Evolutionary conservation across 2,329 filamentous ascomycete species (phyloP), one percentile per base, ranked within the genome.

Genomic region (Fusarium begoniae): DNA sequence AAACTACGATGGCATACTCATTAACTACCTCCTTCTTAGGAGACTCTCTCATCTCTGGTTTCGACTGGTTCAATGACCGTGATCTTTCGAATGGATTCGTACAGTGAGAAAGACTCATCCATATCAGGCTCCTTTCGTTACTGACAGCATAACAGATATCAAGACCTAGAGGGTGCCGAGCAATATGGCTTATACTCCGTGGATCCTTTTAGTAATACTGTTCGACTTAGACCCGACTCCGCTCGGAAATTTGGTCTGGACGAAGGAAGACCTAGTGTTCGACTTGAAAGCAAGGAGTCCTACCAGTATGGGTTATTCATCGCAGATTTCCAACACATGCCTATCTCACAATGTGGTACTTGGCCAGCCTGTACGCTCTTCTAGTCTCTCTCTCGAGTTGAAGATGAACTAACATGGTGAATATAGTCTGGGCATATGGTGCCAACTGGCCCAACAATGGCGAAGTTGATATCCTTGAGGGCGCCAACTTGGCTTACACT

Each of bases 261-360:
- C 56, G 76, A 80, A 62, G 87, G 87, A n/a, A 81, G 87, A 24
- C 85, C 86, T 15, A 93, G 91, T 71, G 88, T 95, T 44, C 88
- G 93, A 22, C 81, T 95, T 18, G 89, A 90, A 48, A 93, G 91
- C 81, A 91, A 89, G 60, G 85, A 88, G 56, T 81, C 85, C 8
- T 95, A 90, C 80, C 89, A 86, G 37, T 86, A 91, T 74, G 92
- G 91, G 2, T 87, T 94, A 15, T 90, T 94, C 75, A 90, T 95
- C 56, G 85, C 92, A 28, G 93, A 95, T 79, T 88, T 94, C 58
- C 85, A 86, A 24, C 92, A 95, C 75, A 94, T 95, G 91, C 92
- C 93, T 7, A 87, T 86, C 4, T 90, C 90, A 5, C 84, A 89
- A 57, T 95, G 93, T 74, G 93, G 93, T 28, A 87, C 90, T 28